Conservation (phyloP, 352 stramenopile genomes). For the Stephanocyclus meneghinianus region DNA sequence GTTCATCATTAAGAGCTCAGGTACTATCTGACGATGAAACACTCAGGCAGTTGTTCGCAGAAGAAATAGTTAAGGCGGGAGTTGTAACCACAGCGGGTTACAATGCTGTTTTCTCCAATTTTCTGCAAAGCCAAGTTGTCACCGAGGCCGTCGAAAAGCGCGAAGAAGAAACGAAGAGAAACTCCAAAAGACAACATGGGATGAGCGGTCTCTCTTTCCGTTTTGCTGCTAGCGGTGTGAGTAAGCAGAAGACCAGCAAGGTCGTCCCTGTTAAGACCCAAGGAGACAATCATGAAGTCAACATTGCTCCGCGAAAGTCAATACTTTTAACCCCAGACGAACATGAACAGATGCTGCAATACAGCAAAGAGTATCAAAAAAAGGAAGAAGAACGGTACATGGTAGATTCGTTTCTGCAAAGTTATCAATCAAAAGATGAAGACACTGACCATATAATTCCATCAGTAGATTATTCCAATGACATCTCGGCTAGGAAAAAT, state of each 20-base stretch:
- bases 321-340: not conserved
- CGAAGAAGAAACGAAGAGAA: not conserved
- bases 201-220: not conserved
- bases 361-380: not conserved
- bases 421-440: not conserved
- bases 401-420: not conserved
- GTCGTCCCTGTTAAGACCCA: not conserved
- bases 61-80: not conserved
- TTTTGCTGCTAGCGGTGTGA: not conserved
- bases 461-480: not conserved
- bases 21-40: not conserved
- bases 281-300: not conserved
- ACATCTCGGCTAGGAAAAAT: not conserved
- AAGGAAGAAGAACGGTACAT: not conserved
- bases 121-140: constrained; percentile 16
- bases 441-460: not conserved
- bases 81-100: constrained; percentile 11
- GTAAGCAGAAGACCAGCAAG: not conserved
- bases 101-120: constrained; percentile 11
- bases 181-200: not conserved
- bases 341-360: constrained; percentile 1
- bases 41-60: not conserved
- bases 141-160: constrained; percentile 5
- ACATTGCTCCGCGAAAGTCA: constrained; percentile 8
- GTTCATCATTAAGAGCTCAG: not conserved